Percentiles rank a stretch among this genome's conserved stretches.
These are phyloP conservation scores for Cinchona pubescens DNA, from an alignment of 257 asterid species.

Conservation along the genomic window DNA sequence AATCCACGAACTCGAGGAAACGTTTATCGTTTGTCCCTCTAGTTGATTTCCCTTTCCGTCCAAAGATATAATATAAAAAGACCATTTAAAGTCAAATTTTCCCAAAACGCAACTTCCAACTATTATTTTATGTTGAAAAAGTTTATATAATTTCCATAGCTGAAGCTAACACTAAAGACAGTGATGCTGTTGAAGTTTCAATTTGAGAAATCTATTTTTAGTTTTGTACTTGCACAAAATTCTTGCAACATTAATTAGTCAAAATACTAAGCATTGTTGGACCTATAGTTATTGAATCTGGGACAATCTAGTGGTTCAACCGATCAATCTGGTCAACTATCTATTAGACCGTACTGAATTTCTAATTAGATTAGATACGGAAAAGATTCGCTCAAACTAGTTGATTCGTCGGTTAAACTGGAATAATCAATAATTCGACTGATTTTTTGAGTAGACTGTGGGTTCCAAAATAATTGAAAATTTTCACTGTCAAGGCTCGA, in stretches of 20 bases:
- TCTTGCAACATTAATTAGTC: neutral
- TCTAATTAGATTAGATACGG: no score
- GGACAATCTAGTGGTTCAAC: no score
- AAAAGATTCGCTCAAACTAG: no score
- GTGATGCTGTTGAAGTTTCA: conserved; percentile 6
- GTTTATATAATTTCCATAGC: neutral
- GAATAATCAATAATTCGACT: no score
- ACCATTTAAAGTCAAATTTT: neutral
- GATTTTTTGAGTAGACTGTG: no score
- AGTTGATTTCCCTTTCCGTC: conserved; percentile 3
- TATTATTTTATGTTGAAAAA: neutral
- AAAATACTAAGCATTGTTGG: neutral
- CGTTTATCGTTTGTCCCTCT: neutral
- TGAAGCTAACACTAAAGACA: neutral
- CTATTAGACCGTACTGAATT: no score
- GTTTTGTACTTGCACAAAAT: neutral
- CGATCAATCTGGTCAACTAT: no score
- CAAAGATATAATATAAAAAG: neutral
- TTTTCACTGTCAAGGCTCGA: no score
- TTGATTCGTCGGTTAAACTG: no score
- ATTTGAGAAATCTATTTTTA: neutral
- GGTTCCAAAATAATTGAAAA: no score
- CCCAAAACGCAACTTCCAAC: conserved; percentile 9
- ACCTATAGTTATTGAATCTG: no score
- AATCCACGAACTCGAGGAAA: neutral